A percentile compares a stretch with the other conserved stretches of the same genome.
Conservation (phyloP, 352 stramenopile species). For the Pythium guiyangense region DNA sequence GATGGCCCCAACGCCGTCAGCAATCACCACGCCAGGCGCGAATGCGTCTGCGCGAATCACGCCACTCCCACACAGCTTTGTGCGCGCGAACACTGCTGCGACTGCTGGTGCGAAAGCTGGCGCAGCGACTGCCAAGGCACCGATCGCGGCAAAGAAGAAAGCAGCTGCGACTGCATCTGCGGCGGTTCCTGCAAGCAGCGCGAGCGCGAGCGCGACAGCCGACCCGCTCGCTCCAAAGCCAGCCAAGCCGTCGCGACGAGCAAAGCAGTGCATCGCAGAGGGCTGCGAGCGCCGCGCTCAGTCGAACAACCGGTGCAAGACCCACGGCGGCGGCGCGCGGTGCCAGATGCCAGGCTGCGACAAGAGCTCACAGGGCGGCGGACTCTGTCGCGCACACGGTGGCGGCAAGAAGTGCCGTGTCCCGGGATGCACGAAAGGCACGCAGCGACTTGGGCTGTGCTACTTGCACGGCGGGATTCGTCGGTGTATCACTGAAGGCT, state of each 20-base stretch:
- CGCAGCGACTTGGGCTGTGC: slow-evolving; percentile 72
- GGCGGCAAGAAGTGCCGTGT: slow-evolving; percentile 75
- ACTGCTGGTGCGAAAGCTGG: not conserved
- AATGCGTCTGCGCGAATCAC: slow-evolving; percentile 19
- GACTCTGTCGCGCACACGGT: slow-evolving; percentile 51
- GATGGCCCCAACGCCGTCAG: not conserved
- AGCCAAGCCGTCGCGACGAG: slow-evolving; percentile 22
- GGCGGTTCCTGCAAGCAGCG: too few relatives aligned
- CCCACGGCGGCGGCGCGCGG: slow-evolving; percentile 69
- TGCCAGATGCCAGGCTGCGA: slow-evolving; percentile 64
- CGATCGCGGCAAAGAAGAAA: not conserved
- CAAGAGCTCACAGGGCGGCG: slow-evolving; percentile 77
- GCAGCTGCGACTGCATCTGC: not conserved
- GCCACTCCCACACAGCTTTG: slow-evolving; percentile 24
- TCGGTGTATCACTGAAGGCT: slow-evolving; percentile 63
- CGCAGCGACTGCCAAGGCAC: slow-evolving; percentile 10
- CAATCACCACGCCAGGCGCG: slow-evolving; percentile 1
- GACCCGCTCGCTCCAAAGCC: slow-evolving; percentile 5
- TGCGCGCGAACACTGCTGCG: slow-evolving; percentile 8
- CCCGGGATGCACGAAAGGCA: slow-evolving; percentile 66
- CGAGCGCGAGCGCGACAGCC: too few relatives aligned
- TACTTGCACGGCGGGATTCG: slow-evolving; percentile 78
- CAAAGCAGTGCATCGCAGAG: slow-evolving; percentile 65
- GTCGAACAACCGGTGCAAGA: slow-evolving; percentile 83
- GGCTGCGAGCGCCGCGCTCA: slow-evolving; percentile 60